Evolutionary conservation across 2,329 filamentous ascomycete genomes (phyloP).

Genomic region (Raffaelea ambrosiae): DNA sequence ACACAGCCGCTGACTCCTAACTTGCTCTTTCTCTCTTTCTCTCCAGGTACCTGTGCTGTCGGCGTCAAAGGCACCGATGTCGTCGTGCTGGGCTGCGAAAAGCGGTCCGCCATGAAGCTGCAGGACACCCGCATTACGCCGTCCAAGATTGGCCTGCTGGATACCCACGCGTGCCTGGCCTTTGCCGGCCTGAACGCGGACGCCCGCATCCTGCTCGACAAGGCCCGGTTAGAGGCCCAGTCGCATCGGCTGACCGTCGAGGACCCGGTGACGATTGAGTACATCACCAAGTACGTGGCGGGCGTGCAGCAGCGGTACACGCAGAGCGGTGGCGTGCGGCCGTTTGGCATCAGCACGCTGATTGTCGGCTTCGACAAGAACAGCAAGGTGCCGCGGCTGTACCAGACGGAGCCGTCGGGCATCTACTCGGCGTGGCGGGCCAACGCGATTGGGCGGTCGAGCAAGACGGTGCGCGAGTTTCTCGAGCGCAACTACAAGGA

Average conservation of each 20-base stretch:
- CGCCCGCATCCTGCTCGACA: constrained; percentile 95
- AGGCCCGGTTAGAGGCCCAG: constrained; percentile 93
- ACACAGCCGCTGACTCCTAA: too few relatives aligned
- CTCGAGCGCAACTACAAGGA: constrained; percentile 98
- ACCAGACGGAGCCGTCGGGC: constrained; percentile 98
- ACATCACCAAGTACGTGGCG: constrained; percentile 98
- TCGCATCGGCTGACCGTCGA: constrained; percentile 95
- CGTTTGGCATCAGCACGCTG: constrained; percentile 97
- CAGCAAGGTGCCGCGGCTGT: constrained; percentile 79
- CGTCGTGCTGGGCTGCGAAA: constrained; percentile 95
- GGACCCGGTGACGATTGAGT: constrained; percentile 95
- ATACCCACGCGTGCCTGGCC: constrained; percentile 91
- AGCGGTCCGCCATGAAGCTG: constrained; percentile 97
- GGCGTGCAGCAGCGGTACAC: constrained; percentile 98
- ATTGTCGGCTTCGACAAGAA: constrained; percentile 98
- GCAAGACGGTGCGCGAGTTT: constrained; percentile 98
- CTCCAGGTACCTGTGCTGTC: constrained; percentile 91
- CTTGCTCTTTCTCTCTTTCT: too few relatives aligned
- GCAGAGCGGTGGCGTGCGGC: constrained; percentile 93
- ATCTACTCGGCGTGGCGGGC: constrained; percentile 99
- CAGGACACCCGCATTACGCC: constrained; percentile 99
- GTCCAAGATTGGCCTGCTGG: constrained; percentile 89
- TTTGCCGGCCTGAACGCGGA: constrained; percentile 97
- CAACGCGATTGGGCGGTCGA: constrained; percentile 95
- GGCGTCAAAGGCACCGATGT: constrained; percentile 93